Evolutionary conservation across 2,329 filamentous ascomycete genomes (phyloP), one percentile per base, ranked within the genome.

Genomic region (Gyromitra esculenta): DNA sequence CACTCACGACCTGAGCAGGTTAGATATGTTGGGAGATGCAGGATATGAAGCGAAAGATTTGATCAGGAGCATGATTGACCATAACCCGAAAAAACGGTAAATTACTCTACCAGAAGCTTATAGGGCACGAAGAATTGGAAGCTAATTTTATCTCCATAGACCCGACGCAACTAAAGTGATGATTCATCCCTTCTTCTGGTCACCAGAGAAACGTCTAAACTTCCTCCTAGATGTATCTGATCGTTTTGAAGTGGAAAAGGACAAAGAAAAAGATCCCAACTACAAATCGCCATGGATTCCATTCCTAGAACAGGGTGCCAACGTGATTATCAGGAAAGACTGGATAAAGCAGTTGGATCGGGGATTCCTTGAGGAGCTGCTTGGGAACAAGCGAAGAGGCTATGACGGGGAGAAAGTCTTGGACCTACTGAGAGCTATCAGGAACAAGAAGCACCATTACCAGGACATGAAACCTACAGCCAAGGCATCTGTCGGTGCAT

Each of bases 401-500:
- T 99, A 99, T 84, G 96, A 92, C 0, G 94, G 94, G 0, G 88
- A 89, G 0, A 89, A 90, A 60, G 88, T 99, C 82, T 85, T 99
- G 70, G 96, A 99, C 84, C 86, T 99, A 25, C 85, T 99, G 21
- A 89, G 96, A 1, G 96, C 95, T 0, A 85, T 99, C 72, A 88
- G 96, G 31, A 99, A 99, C 84, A 99, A 99, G 88, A 92, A 92
- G 81, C 97, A 98, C 79, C 96, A 99, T 82, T 99, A 97, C 83
- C 94, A 97, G 82, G 96, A 99, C 83, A 95, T 99, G 92, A 88
- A 92, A 94, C 13, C 85, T 89, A 63, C 88, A 97, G 78, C 95
- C 91, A 84, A 86, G 86, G 64, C 86, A 87, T 80, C 84, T 39
- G 92, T 97, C 0, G 94, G 93, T 0, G 85, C 90, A 7, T 82